Percentiles rank a stretch among this genome's conserved stretches.
Evolutionary conservation across 495 filamentous ascomycete genomes (phyloP).

Genomic region (Elaphomyces granulatus): DNA sequence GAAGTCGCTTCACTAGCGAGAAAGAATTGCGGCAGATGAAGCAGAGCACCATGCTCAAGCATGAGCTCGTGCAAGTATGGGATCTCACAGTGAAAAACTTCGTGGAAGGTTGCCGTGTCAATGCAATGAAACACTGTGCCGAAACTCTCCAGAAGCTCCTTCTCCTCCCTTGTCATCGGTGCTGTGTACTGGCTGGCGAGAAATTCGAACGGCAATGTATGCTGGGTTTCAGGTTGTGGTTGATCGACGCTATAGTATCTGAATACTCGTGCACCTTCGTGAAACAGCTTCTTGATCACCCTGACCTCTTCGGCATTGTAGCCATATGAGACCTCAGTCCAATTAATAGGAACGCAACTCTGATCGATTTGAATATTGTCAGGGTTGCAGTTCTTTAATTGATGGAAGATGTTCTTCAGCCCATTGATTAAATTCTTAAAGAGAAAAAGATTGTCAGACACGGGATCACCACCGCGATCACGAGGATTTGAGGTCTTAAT

Average conservation of each 20-base stretch:
- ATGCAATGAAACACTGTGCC: constrained; percentile 98
- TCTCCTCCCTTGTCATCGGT: constrained; percentile 87
- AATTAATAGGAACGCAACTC: constrained; percentile 68
- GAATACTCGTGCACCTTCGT: constrained; percentile 90
- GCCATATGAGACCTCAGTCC: constrained; percentile 90
- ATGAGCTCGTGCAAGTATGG: constrained; percentile 94
- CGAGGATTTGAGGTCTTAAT: constrained; percentile 91
- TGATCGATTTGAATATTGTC: constrained; percentile 49
- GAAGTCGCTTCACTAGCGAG: constrained; percentile 95
- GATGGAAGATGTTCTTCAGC: constrained; percentile 91
- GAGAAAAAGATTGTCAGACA: constrained; percentile 95
- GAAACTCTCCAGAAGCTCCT: constrained; percentile 93
- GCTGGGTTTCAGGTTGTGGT: constrained; percentile 55
- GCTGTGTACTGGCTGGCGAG: constrained; percentile 88
- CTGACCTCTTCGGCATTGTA: constrained; percentile 96
- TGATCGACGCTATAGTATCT: constrained; percentile 89
- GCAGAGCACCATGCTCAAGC: constrained; percentile 85
- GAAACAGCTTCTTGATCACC: constrained; percentile 93
- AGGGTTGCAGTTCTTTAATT: constrained; percentile 81
- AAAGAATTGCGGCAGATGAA: constrained; percentile 96
- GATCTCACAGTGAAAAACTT: constrained; percentile 96
- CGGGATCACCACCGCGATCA: constrained; percentile 79
- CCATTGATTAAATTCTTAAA: constrained; percentile 98
- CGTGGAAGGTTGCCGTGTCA: constrained; percentile 95
- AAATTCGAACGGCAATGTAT: constrained; percentile 69